Base-by-base conservation (phyloP, 2,329 filamentous ascomycete species). In the Penicillium sp. region DNA sequence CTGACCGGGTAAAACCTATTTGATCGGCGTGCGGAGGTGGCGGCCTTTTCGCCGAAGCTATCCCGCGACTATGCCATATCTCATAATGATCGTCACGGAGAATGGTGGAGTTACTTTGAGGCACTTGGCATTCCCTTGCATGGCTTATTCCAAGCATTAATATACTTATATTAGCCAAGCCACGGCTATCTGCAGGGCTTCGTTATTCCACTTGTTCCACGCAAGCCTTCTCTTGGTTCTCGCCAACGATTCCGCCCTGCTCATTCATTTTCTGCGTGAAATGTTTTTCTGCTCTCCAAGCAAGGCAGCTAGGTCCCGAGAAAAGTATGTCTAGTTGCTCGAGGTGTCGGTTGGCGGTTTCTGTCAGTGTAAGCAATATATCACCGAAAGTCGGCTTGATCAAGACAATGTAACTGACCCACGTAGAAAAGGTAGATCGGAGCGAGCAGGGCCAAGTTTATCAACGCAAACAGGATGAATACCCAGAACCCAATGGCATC, bases 391-490 rank as follows among this genome's bases (percentile, higher is more conserved):
- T 20, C 15, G 23, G 23, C 8, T n/a, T 8, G 21, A 2, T 8
- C n/a, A 27, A 27, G 21, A 26, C n/a, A 5, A 27, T 23, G n/a
- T 9, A 34, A 30, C 54, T 53, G 9, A 59, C 58, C 54, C 36
- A 65, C 59, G 39, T 67, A 68, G 47, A 67, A 66, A 3, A 60
- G 44, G 41, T 61, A 66, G 9, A 66, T 62, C 3, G 65, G 66
- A 13, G 64, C 53, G 18, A 68, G 40, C 45, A 63, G 52, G 10
- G 59, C 40, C 17, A 69, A 55, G 32, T 68, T 69, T 7, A 69
- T 61, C 20, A 68, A 33, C 2, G 64, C 66, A 49, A 70, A 70
- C 7, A 69, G 53, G 33, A 69, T 67, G 32, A 69, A 68, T 8
- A 68, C 58, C 65, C 66, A 68, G 34, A 63, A 69, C 4, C 62